phyloP scores from a whole-genome alignment of 345 rosid species.

The Populus davidiana region DNA sequence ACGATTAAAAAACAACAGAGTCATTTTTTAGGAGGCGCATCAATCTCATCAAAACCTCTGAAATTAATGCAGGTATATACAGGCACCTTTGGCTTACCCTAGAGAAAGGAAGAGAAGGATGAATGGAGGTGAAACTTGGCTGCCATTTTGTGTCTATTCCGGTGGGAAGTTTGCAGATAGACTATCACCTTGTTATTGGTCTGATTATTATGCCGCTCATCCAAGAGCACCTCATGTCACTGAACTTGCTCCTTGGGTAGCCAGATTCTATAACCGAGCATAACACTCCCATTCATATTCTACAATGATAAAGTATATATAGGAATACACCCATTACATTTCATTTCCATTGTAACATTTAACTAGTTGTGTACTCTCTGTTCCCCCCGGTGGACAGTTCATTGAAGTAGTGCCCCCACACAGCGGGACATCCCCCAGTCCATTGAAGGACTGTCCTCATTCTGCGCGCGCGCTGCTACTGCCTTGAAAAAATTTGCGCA shows the following conservation, averaged over 20 bases:
- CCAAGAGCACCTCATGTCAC: constrained; percentile 45
- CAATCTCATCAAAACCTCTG: not conserved
- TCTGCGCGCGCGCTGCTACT: too few species aligned
- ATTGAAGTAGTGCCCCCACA: too few species aligned
- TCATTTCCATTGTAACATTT: too few species aligned
- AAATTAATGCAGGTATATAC: constrained; percentile 42
- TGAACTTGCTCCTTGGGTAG: constrained; percentile 61
- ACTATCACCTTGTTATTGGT: constrained; percentile 55
- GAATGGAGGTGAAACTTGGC: constrained; percentile 61
- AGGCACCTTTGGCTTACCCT: constrained; percentile 71
- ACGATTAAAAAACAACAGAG: too few species aligned
- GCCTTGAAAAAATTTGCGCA: too few species aligned
- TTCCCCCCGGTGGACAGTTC: too few species aligned
- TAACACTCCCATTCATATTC: not conserved
- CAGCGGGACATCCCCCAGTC: too few species aligned
- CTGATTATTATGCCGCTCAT: constrained; percentile 53
- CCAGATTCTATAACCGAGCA: constrained; percentile 8
- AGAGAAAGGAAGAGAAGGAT: constrained; percentile 56
- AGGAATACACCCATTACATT: too few species aligned
- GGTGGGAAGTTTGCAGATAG: constrained; percentile 38
- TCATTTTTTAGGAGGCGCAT: too few species aligned
- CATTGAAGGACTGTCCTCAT: too few species aligned
- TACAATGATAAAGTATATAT: not conserved
- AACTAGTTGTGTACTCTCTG: too few species aligned
- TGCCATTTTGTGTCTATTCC: constrained; percentile 52